Evolutionary conservation across 2,329 filamentous ascomycete genomes (phyloP).

Genomic region (Samsoniella hepiali): DNA sequence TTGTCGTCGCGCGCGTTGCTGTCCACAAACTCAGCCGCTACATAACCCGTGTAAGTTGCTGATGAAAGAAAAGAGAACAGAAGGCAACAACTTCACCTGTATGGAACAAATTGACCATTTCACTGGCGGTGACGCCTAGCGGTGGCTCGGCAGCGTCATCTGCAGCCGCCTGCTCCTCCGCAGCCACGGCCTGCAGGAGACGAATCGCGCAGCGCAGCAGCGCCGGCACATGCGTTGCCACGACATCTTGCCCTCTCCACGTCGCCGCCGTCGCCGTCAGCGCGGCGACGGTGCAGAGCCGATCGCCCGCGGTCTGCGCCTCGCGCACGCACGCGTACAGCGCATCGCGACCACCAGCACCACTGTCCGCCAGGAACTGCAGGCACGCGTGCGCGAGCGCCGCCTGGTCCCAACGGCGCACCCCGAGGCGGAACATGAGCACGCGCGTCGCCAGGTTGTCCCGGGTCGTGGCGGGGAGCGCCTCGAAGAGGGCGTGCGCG

Average conservation of each 20-base stretch:
- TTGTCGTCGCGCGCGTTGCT: slow-evolving; percentile 29
- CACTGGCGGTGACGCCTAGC: slow-evolving; percentile 16
- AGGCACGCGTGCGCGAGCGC: slow-evolving; percentile 63
- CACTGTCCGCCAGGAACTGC: slow-evolving; percentile 49
- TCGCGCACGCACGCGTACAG: slow-evolving; percentile 80
- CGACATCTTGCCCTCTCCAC: slow-evolving; percentile 21
- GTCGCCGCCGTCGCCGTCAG: slow-evolving; percentile 34
- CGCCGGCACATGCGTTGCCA: slow-evolving; percentile 33
- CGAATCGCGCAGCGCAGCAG: slow-evolving; percentile 51
- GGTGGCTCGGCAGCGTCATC: slow-evolving; percentile 5
- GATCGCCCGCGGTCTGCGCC: slow-evolving; percentile 64
- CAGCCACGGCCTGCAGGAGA: slow-evolving; percentile 40
- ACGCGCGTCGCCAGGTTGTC: slow-evolving; percentile 67
- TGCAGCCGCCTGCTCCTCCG: slow-evolving; percentile 24
- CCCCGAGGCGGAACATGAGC: slow-evolving; percentile 69
- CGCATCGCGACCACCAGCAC: slow-evolving; percentile 55
- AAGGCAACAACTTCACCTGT: background rate
- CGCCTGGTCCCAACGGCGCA: slow-evolving; percentile 56
- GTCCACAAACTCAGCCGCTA: slow-evolving; percentile 4
- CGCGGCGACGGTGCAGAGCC: slow-evolving; percentile 47
- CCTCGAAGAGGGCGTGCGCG: slow-evolving; percentile 42
- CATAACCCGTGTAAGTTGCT: background rate
- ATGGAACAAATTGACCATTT: background rate
- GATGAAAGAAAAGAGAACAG: background rate
- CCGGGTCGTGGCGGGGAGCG: slow-evolving; percentile 56